These are phyloP conservation scores for Beauveria varroae DNA, from an alignment of 2,329 filamentous ascomycete genomes.

Conservation along the genomic window DNA sequence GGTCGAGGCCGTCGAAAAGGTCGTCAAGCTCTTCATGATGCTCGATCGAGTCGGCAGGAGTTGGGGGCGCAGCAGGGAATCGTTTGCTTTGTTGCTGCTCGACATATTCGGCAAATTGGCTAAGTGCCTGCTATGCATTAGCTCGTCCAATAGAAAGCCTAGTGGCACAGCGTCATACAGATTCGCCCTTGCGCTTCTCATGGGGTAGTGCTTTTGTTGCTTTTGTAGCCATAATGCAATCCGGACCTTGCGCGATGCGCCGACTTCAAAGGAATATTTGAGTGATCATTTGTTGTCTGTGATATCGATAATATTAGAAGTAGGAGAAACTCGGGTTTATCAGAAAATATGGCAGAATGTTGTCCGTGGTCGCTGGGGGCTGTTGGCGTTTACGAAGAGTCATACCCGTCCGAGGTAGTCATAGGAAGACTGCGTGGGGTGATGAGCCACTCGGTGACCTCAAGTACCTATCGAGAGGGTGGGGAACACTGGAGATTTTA, in stretches of 20 bases:
- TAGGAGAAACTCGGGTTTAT: not conserved
- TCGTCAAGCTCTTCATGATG: conserved; percentile 81
- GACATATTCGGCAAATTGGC: conserved; percentile 96
- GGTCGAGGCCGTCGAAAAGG: conserved; percentile 81
- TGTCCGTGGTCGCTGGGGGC: not conserved
- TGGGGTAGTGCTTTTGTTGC: conserved; percentile 57
- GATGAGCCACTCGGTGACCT: conserved; percentile 7
- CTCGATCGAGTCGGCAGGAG: conserved; percentile 29
- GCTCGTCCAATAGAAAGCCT: conserved; percentile 16
- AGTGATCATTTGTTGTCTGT: conserved; percentile 20
- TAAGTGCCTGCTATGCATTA: conserved; percentile 53
- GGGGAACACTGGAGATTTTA: not conserved
- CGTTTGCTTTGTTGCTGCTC: conserved; percentile 82
- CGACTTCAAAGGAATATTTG: conserved; percentile 19
- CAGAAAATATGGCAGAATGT: not conserved
- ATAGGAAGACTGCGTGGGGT: conserved; percentile 7
- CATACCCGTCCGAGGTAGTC: not conserved
- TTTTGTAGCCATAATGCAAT: conserved; percentile 44
- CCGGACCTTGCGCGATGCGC: conserved; percentile 17
- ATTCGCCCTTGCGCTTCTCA: conserved; percentile 81
- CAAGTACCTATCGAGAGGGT: not conserved
- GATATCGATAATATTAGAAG: not conserved
- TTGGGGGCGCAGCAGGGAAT: conserved; percentile 37
- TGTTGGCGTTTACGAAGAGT: not conserved
- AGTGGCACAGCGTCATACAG: conserved; percentile 40